Base-by-base conservation (phyloP, 176 grass and related monocot species). In the Aegilops longissima region DNA sequence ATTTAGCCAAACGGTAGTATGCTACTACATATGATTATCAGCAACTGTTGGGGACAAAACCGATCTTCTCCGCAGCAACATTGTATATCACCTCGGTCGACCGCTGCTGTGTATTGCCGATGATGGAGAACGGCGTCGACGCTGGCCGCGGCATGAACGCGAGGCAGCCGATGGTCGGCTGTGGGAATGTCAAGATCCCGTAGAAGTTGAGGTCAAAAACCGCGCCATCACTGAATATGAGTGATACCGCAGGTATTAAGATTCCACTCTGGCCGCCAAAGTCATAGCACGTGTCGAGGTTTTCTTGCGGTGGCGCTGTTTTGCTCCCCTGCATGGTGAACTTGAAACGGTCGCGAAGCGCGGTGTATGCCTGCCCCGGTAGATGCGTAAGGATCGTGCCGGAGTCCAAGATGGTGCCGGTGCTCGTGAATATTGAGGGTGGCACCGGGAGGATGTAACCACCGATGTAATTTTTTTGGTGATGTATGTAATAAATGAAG, bases 51-150 rank as follows among this genome's bases (percentile, higher is more conserved):
- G 77, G 61, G 11, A 85, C 66, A 33, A 94, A 94, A 1, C 95
- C 92, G 52, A 97, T 91, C 81, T 80, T 94, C 34, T 66, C 58
- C 1, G 77, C 77, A 1, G 61, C 73, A n/a, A 94, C 80, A 8
- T 97, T 86, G 44, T 97, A 97, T 27, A 97, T 79, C 47, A 97
- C 86, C 71, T 80, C 69, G 13, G 76, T 20, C 12, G 44, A 73
- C 61, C 69, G 86, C 90, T 94, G 95, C 84, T 97, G 95, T 12
- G 44, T 79, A 73, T 92, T 97, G 12, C 92, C 95, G n/a, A 97
- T 5, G 52, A 97, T 94, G 40, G 25, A 75, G 64, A 92, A 30
- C 0, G 87, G 85, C 21, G 73, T 36, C 12, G 1, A 5, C 1
- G 6, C 8, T 1, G 66, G 20, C 49, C 64, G 91, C 8, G 65